Evolutionary conservation across 1,139 yeast genomes (phyloP).

Genomic region (Suhomyces yuchorum): DNA sequence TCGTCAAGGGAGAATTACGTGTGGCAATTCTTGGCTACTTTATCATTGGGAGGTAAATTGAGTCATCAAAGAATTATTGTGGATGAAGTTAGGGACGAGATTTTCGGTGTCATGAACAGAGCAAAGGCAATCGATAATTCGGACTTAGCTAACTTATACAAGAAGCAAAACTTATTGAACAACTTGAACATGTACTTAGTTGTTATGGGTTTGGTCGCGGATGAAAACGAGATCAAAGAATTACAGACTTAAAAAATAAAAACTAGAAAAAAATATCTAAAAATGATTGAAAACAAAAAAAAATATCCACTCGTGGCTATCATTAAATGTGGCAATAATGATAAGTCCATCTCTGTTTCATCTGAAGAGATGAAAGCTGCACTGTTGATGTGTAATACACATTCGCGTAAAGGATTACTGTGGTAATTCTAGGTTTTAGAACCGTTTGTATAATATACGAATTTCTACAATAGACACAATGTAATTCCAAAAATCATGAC

Average conservation of each 20-base stretch:
- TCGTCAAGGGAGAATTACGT: slow-evolving; percentile 65
- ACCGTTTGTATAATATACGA: slow-evolving; percentile 7
- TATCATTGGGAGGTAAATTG: slow-evolving; percentile 89
- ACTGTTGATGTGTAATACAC: slow-evolving; percentile 1
- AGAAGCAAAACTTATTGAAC: slow-evolving; percentile 66
- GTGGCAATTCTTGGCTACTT: slow-evolving; percentile 96
- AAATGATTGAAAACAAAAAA: not conserved
- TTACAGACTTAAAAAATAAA: slow-evolving; percentile 28
- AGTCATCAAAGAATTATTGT: slow-evolving; percentile 94
- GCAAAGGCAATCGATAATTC: slow-evolving; percentile 68
- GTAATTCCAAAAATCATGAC: not conserved
- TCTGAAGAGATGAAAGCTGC: not conserved
- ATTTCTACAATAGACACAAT: not conserved
- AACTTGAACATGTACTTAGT: slow-evolving; percentile 91
- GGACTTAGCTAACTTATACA: slow-evolving; percentile 56
- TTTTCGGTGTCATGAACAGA: slow-evolving; percentile 82
- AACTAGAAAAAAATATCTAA: not conserved
- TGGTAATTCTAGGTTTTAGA: not conserved
- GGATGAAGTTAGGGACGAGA: slow-evolving; percentile 92
- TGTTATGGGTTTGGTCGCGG: slow-evolving; percentile 95
- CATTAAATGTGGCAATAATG: not conserved
- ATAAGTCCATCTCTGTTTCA: not conserved
- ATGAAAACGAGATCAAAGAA: slow-evolving; percentile 62
- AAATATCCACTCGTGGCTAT: not conserved
- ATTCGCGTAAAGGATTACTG: not conserved